Base-by-base conservation (phyloP, 306 rosid genomes). In the Rosa rugosa region DNA sequence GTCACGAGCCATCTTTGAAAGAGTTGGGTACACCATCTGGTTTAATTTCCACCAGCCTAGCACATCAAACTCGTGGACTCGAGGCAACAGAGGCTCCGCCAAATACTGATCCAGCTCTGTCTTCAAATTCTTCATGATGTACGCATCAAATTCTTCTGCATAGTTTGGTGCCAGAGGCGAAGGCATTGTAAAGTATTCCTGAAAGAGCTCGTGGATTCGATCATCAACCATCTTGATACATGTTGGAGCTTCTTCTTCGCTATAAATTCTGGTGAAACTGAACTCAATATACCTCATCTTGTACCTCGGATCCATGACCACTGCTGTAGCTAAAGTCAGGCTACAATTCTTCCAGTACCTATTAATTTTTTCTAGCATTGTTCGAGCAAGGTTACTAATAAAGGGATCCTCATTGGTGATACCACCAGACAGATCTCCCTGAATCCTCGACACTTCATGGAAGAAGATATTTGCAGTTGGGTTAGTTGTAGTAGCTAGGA, bases 281-380 rank as follows among this genome's bases (percentile, higher is more conserved):
- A 92, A 95, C 88, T 95, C 98, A n/a, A 95, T 94, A 69, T 88
- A 90, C 91, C 88, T 92, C 98, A 93, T 90, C 91, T 95, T 95
- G 85, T 90, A 92, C 65, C 98, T 89, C 53, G 98, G 99, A 87
- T 95, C 98, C 97, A 95, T 86, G 18, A 89, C 98, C 53, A 95
- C 99, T 0, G 97, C 98, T 56, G 86, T 56, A 20, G 99, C 98
- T 88, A 92, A 86, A 77, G 90, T 88, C 77, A 95, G 85, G 85
- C 89, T 81, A 80, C 93, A 86, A 60, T 88, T 89, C 81, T 79
- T 90, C 98, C 98, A 95, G 93, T 95, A 95, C 73, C 80, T 85
- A 20, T 85, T 93, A 59, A 91, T 79, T 80, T 81, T 88, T 63
- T 84, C 94, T 71, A 75, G 91, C 94, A 91, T 88, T 41, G 74